Percentiles rank a stretch among this genome's conserved stretches.
Evolutionary conservation across 192 early-diverging fungal species (phyloP).

Genomic region (Podila epicladia): DNA sequence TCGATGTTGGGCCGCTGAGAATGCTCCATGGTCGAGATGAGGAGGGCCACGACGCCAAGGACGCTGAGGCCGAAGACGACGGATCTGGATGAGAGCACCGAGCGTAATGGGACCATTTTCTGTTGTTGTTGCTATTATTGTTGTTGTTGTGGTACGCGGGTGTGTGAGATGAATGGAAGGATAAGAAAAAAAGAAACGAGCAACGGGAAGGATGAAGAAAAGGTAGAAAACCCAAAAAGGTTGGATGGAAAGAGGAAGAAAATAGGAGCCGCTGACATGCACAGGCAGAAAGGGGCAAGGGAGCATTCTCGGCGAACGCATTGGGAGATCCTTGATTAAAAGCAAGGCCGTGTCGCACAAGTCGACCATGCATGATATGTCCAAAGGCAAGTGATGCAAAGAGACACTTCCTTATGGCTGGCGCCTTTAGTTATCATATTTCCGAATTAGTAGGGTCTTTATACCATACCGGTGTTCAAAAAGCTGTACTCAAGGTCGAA

Average conservation of each 20-base stretch:
- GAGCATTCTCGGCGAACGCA: no score
- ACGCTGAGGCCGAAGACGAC: constrained; percentile 15
- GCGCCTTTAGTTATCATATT: no score
- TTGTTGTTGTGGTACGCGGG: no score
- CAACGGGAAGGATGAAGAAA: not conserved
- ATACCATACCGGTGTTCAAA: no score
- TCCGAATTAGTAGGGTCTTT: no score
- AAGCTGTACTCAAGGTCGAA: no score
- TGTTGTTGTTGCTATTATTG: not conserved
- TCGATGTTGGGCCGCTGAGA: not conserved
- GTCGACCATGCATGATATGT: no score
- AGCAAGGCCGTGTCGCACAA: no score
- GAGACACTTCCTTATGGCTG: no score
- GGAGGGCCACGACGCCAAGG: constrained; percentile 11
- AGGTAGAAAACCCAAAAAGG: not conserved
- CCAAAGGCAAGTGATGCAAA: no score
- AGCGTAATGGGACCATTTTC: constrained; percentile 12
- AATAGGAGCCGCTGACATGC: not conserved
- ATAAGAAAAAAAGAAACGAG: not conserved
- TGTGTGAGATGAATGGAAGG: not conserved
- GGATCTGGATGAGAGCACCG: constrained; percentile 15
- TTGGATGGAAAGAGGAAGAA: not conserved
- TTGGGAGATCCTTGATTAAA: no score
- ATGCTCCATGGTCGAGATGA: constrained; percentile 27
- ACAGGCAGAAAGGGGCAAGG: not conserved